Percentiles rank a stretch among this genome's conserved stretches.
Evolutionary conservation across 2,329 filamentous ascomycete species (phyloP).

Genomic region (Aspergillus brasiliensis): DNA sequence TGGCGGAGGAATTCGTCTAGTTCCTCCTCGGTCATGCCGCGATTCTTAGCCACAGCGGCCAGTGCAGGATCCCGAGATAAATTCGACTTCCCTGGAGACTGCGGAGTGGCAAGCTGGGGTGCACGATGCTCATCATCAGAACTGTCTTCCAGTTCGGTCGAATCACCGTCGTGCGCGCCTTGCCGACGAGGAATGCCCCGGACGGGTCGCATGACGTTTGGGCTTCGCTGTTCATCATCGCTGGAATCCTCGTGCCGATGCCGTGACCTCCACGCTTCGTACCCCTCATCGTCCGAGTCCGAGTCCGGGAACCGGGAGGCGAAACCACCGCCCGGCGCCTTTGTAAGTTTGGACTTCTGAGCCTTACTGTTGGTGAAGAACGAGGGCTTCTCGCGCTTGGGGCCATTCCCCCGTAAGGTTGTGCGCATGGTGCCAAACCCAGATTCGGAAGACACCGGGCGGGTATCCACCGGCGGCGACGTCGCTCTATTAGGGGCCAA

Average conservation of each 20-base stretch:
- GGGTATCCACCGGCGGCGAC: slow-evolving; percentile 60
- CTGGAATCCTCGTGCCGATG: slow-evolving; percentile 71
- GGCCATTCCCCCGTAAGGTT: slow-evolving; percentile 52
- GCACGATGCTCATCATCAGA: slow-evolving; percentile 52
- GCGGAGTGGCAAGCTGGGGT: slow-evolving; percentile 13
- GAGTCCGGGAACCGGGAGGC: slow-evolving; percentile 61
- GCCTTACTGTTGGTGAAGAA: slow-evolving; percentile 44
- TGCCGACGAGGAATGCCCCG: slow-evolving; percentile 62
- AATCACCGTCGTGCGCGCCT: slow-evolving; percentile 63
- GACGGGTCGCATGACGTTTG: slow-evolving; percentile 53
- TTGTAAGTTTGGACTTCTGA: slow-evolving; percentile 31
- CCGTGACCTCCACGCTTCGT: slow-evolving; percentile 28
- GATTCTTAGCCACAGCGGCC: slow-evolving; percentile 50
- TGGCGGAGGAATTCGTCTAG: slow-evolving; percentile 38
- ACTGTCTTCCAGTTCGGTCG: slow-evolving; percentile 63
- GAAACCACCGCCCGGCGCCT: slow-evolving; percentile 32
- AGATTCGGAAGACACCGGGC: slow-evolving; percentile 47
- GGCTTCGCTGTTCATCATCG: slow-evolving; percentile 57
- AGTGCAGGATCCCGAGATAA: slow-evolving; percentile 31
- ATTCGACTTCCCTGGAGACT: slow-evolving; percentile 18
- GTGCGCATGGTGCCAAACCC: slow-evolving; percentile 48
- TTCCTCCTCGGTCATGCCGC: slow-evolving; percentile 54
- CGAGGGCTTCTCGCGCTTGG: slow-evolving; percentile 45
- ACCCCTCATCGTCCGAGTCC: slow-evolving; percentile 66
- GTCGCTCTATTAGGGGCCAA: slow-evolving; percentile 51